Evolutionary conservation across 805 yeast genomes (phyloP), one percentile per base, ranked within the genome.

Genomic region (Blastobotrys peoriensis): DNA sequence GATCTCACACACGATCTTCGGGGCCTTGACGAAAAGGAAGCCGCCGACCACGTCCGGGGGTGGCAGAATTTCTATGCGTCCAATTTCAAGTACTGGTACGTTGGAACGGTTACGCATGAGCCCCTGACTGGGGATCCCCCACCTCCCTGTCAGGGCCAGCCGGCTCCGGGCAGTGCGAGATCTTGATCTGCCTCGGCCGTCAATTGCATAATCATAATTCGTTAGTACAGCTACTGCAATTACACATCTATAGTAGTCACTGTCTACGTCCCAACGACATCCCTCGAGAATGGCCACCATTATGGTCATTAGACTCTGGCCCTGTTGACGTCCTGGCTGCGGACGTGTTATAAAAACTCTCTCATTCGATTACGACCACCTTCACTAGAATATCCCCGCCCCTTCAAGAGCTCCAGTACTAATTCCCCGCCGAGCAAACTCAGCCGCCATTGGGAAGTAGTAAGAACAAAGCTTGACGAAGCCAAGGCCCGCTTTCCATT

Each of bases 1-100:
- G 83, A 83, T 54, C 69, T 70, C 48, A 82, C 89, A 0, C 72
- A 76, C 58, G 91, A 84, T 58, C 61, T 83, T 36, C 63, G 89
- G 28, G 87, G 82, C 0, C 62, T 83, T 18, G 78, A 75, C 45
- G 53, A 54, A 3, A 62, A 61, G 3, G 67, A 67, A 27, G 76
- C 71, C 1, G 52, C 49, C 2, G 44, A 48, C 2, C 74, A 71
- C 35, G 62, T 83, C 3, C 39, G 36, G 1, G 60, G 68, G 34
- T 83, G 89, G 89, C 72, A 73, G 43, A 30, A 50, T 0, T 83
- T 68, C 54, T 83, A 67, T 50, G 68, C 55, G 4, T 59, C 59
- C 22, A 69, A 70, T 57, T 54, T 57, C 8, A 64, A 67, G 45
- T 83, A 83, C 58, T 83, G 87, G 86, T 63, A 59, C 40, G 82